Evolutionary conservation across 371 early-diverging fungal genomes (phyloP).

Genomic region (Syncephalastrum sp.): DNA sequence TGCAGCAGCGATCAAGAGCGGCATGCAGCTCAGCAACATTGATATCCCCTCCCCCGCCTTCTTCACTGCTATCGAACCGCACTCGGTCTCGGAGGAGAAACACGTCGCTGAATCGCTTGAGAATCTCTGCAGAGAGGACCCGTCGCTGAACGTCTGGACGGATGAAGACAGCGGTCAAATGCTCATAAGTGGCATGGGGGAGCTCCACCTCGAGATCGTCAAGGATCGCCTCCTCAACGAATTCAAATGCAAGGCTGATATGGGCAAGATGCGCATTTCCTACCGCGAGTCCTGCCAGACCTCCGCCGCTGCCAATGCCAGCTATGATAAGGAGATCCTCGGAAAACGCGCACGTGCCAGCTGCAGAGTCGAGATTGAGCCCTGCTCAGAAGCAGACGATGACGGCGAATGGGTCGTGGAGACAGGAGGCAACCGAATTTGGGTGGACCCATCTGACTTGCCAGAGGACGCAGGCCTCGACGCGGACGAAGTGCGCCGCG

Average conservation of each 20-base stretch:
- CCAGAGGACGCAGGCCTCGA: conserved; percentile 10
- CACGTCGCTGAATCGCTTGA: conserved; percentile 76
- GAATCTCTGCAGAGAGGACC: conserved; percentile 85
- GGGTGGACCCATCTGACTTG: background rate
- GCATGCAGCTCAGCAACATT: conserved; percentile 69
- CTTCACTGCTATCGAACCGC: conserved; percentile 82
- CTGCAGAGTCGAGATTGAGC: conserved; percentile 54
- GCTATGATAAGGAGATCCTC: conserved; percentile 70
- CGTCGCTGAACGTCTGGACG: conserved; percentile 72
- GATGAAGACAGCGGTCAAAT: conserved; percentile 91
- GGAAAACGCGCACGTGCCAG: conserved; percentile 72
- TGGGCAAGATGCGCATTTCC: conserved; percentile 87
- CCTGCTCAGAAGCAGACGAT: conserved; percentile 32
- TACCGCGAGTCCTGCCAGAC: conserved; percentile 80
- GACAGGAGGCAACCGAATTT: background rate
- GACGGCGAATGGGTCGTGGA: conserved; percentile 12
- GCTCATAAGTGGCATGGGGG: conserved; percentile 95
- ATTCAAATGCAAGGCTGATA: conserved; percentile 75
- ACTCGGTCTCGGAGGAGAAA: conserved; percentile 73
- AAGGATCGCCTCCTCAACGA: conserved; percentile 78
- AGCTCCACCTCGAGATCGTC: conserved; percentile 92
- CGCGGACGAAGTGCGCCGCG: conserved; percentile 48
- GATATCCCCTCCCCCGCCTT: conserved; percentile 92
- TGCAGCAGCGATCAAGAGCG: conserved; percentile 37
- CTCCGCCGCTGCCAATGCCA: conserved; percentile 21